These are phyloP conservation scores for Excoecaria agallocha DNA, from an alignment of 345 rosid species.

Conservation along the genomic window DNA sequence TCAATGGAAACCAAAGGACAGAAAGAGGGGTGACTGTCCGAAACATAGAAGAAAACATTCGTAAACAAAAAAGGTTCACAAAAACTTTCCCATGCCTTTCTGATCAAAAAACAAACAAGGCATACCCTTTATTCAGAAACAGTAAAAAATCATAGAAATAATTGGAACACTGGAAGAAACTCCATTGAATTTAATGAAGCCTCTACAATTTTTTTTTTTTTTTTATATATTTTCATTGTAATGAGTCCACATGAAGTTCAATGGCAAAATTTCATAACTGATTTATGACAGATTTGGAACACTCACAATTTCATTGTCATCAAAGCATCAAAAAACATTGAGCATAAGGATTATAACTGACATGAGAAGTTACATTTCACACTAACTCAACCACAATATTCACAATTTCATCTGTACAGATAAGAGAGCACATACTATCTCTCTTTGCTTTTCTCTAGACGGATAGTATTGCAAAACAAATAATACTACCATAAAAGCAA, in stretches of 20 bases:
- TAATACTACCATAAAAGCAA: conserved; percentile 2
- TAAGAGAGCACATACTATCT: neutral
- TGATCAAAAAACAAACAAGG: neutral
- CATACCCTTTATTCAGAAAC: neutral
- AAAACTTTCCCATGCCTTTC: neutral
- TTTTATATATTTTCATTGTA: neutral
- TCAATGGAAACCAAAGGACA: neutral
- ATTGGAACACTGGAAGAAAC: neutral
- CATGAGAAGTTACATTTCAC: neutral
- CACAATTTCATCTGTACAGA: neutral
- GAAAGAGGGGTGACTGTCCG: neutral
- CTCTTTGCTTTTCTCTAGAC: neutral
- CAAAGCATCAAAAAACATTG: neutral
- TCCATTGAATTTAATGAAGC: neutral
- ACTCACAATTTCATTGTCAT: neutral
- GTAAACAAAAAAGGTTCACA: neutral
- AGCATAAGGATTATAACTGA: neutral
- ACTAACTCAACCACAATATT: neutral
- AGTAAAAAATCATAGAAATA: neutral
- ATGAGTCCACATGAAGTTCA: neutral
- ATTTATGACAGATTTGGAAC: neutral
- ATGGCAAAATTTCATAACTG: neutral
- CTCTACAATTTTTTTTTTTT: neutral
- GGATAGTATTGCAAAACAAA: neutral
- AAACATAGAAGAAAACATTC: neutral